Conservation (phyloP, 1,284 basidiomycete species). For the Sphaerobolus stellatus region DNA sequence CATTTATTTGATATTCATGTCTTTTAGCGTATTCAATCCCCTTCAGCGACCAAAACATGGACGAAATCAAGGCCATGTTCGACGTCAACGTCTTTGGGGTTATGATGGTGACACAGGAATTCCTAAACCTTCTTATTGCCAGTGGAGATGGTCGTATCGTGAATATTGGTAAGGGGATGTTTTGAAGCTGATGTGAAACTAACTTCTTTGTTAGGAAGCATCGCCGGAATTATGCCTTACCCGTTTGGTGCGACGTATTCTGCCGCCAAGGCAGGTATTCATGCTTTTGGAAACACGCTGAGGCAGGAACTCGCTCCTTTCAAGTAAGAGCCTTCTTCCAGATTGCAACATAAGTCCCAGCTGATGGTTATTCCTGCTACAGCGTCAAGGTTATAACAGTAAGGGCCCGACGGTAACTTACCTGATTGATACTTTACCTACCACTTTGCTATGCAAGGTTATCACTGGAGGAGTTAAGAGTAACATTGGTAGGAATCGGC, state of each 20-base stretch:
- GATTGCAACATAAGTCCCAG: neutral
- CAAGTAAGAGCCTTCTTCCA: constrained; percentile 3
- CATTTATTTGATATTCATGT: neutral
- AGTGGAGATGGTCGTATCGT: constrained; percentile 13
- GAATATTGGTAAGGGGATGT: constrained; percentile 7
- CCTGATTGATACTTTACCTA: neutral
- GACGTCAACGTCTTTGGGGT: constrained; percentile 12
- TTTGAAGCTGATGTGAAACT: neutral
- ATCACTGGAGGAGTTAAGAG: constrained; percentile 30
- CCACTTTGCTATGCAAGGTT: constrained; percentile 19
- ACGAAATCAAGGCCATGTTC: constrained; percentile 8
- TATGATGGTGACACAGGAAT: constrained; percentile 11
- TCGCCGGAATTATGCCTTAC: constrained; percentile 4
- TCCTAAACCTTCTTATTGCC: constrained; percentile 10
- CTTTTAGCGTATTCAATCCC: constrained; percentile 6
- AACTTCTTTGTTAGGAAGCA: constrained; percentile 5
- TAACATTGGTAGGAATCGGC: constrained; percentile 21
- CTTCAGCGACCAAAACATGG: constrained; percentile 10
- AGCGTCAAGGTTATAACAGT: neutral
- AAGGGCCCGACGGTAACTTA: neutral
- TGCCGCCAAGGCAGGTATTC: constrained; percentile 11
- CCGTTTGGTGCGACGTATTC: constrained; percentile 10
- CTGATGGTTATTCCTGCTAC: neutral
- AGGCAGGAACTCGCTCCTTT: constrained; percentile 11
- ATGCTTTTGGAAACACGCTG: constrained; percentile 13